Percentiles rank a stretch among this genome's conserved stretches.
Conservation (phyloP, 2,329 filamentous ascomycete genomes). For the Scorias spongiosa region DNA sequence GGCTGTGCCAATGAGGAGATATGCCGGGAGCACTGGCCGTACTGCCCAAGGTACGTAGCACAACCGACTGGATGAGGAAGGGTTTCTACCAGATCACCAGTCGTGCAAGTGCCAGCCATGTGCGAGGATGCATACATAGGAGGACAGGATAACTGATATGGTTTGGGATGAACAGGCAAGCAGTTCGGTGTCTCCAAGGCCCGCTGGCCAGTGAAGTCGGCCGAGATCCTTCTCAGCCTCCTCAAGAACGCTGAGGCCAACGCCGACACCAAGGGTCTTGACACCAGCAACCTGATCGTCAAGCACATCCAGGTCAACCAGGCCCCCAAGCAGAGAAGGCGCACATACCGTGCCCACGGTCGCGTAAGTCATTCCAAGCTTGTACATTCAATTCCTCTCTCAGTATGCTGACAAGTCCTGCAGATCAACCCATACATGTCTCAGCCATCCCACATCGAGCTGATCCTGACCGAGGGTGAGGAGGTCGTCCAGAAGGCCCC, state of each 20-base stretch:
- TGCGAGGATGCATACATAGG: slow-evolving; percentile 23
- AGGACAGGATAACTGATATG: slow-evolving; percentile 12
- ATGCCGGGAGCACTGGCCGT: slow-evolving; percentile 88
- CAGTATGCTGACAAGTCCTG: neutral
- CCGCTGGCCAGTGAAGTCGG: slow-evolving; percentile 98
- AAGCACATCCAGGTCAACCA: slow-evolving; percentile 99
- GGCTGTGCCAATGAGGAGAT: slow-evolving; percentile 96
- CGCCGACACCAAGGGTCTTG: slow-evolving; percentile 90
- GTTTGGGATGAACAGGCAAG: slow-evolving; percentile 54
- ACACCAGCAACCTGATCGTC: slow-evolving; percentile 93
- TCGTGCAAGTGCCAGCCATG: slow-evolving; percentile 10
- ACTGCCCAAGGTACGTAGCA: slow-evolving; percentile 81
- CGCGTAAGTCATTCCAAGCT: slow-evolving; percentile 55
- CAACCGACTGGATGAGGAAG: slow-evolving; percentile 1
- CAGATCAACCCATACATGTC: slow-evolving; percentile 99
- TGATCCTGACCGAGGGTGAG: slow-evolving; percentile 96
- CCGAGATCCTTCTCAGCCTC: slow-evolving; percentile 92
- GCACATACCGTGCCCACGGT: slow-evolving; percentile 99
- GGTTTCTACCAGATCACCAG: neutral
- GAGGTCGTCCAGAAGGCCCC: slow-evolving; percentile 89
- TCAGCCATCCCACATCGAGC: slow-evolving; percentile 99
- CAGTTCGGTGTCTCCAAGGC: slow-evolving; percentile 95
- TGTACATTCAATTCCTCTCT: neutral
- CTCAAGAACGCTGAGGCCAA: slow-evolving; percentile 97
- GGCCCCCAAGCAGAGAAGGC: slow-evolving; percentile 96